Evolutionary conservation across 1,284 basidiomycete genomes (phyloP), one percentile per base, ranked within the genome.

Genomic region (Irpex sp.): DNA sequence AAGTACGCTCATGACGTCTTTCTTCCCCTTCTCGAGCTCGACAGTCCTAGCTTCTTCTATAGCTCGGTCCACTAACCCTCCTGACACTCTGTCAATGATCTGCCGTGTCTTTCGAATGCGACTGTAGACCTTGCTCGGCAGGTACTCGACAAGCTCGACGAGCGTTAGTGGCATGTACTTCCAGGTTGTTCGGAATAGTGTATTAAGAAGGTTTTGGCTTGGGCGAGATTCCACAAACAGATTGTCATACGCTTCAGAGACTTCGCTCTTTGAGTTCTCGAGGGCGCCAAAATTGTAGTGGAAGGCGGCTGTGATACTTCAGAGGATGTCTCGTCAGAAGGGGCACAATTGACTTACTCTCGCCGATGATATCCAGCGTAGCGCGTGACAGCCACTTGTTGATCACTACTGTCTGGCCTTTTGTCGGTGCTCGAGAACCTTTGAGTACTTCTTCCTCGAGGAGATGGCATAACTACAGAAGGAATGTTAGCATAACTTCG

Each of bases 1-100:
- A 1, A 77, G 64, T 9, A 76, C 64, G 59, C 71, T 76, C 61
- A 76, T 66, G 13, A 74, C 63, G 55, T 77, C 75, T 35, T 61
- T 62, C 6, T 46, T 36, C 49, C 69, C 71, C 17, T 68, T 49
- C 43, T 65, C 66, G 9, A 57, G 49, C n/a, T 47, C 53, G 19
- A 61, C 49, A 55, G 3, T 47, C 47, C 47, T 59, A 39, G 62
- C 58, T 49, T 53, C 46, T 36, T 57, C 59, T 43, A 53, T 57
- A 7, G 51, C 61, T 11, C 19, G 11, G 21, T 54, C 53, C n/a
- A 65, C 56, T 9, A 65, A 54, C 51, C 26, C 57, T 31, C 56
- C 35, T 5, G 61, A 51, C 2, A 58, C 58, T 60, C 66, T 58
- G 26, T 65, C 58, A 51, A 74, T 59, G 46, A 74, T 61, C 1